These are phyloP conservation scores for Candida jianshihensis DNA, from an alignment of 805 yeast species.

Conservation along the genomic window DNA sequence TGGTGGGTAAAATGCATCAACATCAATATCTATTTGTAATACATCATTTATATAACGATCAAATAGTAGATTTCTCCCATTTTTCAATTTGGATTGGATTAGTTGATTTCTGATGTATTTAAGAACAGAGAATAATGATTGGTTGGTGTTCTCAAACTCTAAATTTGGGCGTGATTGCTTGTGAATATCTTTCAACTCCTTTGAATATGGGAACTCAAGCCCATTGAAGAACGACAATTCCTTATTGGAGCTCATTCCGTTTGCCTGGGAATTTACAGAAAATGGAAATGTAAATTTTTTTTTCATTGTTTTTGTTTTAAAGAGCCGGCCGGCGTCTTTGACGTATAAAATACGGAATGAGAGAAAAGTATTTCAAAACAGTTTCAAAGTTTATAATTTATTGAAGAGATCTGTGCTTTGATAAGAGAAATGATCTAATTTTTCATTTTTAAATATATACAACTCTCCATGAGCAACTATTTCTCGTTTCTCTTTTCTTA, in stretches of 20 bases:
- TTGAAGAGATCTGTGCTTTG: too few relatives aligned
- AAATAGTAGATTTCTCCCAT: slow-evolving; percentile 9
- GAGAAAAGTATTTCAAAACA: too few relatives aligned
- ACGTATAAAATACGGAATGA: too few relatives aligned
- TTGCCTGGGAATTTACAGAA: background rate
- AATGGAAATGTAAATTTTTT: too few relatives aligned
- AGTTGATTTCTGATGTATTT: slow-evolving; percentile 18
- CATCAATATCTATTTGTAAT: slow-evolving; percentile 6
- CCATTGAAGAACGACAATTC: slow-evolving; percentile 9
- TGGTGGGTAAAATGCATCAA: slow-evolving; percentile 18
- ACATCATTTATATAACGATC: slow-evolving; percentile 17
- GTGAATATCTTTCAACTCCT: slow-evolving; percentile 13
- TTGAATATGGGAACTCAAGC: slow-evolving; percentile 17
- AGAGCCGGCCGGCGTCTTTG: too few relatives aligned
- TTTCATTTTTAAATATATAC: too few relatives aligned
- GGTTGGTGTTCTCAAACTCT: slow-evolving; percentile 12
- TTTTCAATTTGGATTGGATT: slow-evolving; percentile 10
- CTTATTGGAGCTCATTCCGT: background rate
- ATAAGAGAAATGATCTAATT: too few relatives aligned
- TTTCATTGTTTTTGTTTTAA: too few relatives aligned
- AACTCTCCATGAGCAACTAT: background rate
- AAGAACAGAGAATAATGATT: slow-evolving; percentile 16
- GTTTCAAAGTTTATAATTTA: too few relatives aligned
- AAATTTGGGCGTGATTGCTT: slow-evolving; percentile 15
- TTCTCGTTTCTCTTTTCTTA: background rate